These are phyloP conservation scores for Fomes fomentarius DNA, from an alignment of 1,284 basidiomycete genomes.

Conservation along the genomic window DNA sequence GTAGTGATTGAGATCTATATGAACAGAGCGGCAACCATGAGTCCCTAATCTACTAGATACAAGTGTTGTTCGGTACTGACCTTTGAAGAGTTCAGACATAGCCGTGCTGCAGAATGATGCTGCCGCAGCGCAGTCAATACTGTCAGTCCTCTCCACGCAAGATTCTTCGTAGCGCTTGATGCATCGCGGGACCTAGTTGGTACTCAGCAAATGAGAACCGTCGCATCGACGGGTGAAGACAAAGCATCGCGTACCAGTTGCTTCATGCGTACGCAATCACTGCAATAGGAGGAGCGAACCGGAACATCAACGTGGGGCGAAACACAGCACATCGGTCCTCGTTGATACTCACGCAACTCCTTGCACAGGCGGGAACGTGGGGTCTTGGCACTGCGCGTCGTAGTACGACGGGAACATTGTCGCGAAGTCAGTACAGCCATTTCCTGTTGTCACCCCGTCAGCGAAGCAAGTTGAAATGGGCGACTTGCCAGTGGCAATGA, in stretches of 20 bases:
- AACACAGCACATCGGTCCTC: neutral
- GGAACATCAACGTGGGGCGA: neutral
- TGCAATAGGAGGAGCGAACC: neutral
- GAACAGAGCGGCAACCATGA: neutral
- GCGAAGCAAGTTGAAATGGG: neutral
- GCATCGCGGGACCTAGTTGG: constrained; percentile 36
- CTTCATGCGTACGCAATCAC: constrained; percentile 36
- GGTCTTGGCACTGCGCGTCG: constrained; percentile 36
- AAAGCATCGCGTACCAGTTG: constrained; percentile 37
- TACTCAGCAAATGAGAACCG: too few relatives aligned
- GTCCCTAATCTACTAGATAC: neutral
- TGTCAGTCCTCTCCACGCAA: constrained; percentile 40
- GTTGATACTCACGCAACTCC: constrained; percentile 30
- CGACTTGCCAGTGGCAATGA: neutral
- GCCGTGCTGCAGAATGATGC: constrained; percentile 38
- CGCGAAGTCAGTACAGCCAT: constrained; percentile 35
- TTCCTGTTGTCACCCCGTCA: constrained; percentile 42
- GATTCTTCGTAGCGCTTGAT: constrained; percentile 29
- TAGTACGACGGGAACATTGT: constrained; percentile 36
- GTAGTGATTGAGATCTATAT: constrained; percentile 14
- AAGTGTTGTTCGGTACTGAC: constrained; percentile 2
- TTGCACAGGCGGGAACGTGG: constrained; percentile 30
- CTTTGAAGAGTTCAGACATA: constrained; percentile 19
- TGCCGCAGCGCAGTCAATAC: constrained; percentile 44
- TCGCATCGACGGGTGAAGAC: neutral